Base-by-base conservation (phyloP, 805 yeast species). In the Saccharomyces cerevisiae region DNA sequence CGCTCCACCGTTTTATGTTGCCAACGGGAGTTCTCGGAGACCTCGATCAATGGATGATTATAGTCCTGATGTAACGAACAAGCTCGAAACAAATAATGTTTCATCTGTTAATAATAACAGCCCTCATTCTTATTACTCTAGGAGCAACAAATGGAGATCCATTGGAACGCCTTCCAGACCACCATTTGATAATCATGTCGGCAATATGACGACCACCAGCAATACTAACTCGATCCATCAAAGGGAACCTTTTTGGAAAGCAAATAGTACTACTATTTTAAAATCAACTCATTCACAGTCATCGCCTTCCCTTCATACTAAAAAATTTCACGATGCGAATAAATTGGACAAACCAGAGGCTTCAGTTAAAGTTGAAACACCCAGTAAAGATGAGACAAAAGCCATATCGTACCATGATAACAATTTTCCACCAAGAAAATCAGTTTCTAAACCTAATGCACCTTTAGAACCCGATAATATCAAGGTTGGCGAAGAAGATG, bases 141-240 rank as follows among this genome's bases (percentile, higher is more conserved):
- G 67, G 53, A 52, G 53, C 21, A 61, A 61, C 51, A 62, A 61
- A 56, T 65, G 67, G 67, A 58, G 63, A 50, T 51, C 61, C 17
- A 48, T 32, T 43, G 54, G 52, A n/a, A 48, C 51, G 10, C 43
- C 47, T 31, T n/a, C 50, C 1, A 36, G 36, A 13, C 30, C 60
- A 10, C 54, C 54, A 26, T 14, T 52, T 24, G 55, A 53, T 32
- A 53, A 52, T 4, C 41, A 36, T 41, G 22, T n/a, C n/a, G 24
- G 26, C 1, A n/a, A 13, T 30, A 17, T 22, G 31, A 55, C 53
- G 8, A 53, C 24, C 22, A 48, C 41, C 29, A 46, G n/a, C 31
- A 46, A 28, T 8, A 48, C 24, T 27, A 47, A 22, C 24, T 13
- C 10, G 26, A 47, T 14, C 14, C 24, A 29, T 26, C 24, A 47